These are phyloP conservation scores for Exophiala dermatitidis DNA, from an alignment of 2,329 filamentous ascomycete species.

Conservation along the genomic window DNA sequence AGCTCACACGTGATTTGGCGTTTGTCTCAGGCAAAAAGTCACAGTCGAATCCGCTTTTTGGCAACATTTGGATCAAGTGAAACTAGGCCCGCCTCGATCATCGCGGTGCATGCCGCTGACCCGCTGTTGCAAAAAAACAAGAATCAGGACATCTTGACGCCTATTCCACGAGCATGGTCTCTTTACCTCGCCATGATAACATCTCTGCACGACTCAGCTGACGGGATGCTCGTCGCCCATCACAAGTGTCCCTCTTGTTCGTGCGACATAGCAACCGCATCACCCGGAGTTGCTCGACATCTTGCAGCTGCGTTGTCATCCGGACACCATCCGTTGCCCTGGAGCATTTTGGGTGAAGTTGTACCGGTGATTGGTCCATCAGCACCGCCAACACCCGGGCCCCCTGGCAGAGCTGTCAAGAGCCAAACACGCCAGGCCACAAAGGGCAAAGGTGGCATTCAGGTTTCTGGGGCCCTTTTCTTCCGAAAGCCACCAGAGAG, in stretches of 20 bases:
- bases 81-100: not conserved
- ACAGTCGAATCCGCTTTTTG: not conserved
- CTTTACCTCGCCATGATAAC: too few species aligned
- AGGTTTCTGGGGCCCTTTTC: constrained; percentile 2
- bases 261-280: not conserved
- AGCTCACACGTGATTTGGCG: not conserved
- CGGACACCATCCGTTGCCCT: constrained; percentile 9
- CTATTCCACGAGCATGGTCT: too few species aligned
- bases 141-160: not conserved
- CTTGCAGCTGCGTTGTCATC: constrained; percentile 1
- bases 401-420: constrained; percentile 10
- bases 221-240: too few species aligned
- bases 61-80: not conserved
- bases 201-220: too few species aligned
- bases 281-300: not conserved
- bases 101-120: not conserved
- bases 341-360: constrained; percentile 1
- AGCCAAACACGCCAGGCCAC: constrained; percentile 4
- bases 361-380: not conserved
- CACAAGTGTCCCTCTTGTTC: not conserved
- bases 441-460: not conserved
- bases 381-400: not conserved
- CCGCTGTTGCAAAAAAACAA: not conserved
- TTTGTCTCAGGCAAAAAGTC: not conserved
- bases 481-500: not conserved